A percentile compares a stretch with the other conserved stretches of the same genome.
These are phyloP conservation scores for Vitis riparia DNA, from an alignment of 164 flowering plant species.

Conservation along the genomic window DNA sequence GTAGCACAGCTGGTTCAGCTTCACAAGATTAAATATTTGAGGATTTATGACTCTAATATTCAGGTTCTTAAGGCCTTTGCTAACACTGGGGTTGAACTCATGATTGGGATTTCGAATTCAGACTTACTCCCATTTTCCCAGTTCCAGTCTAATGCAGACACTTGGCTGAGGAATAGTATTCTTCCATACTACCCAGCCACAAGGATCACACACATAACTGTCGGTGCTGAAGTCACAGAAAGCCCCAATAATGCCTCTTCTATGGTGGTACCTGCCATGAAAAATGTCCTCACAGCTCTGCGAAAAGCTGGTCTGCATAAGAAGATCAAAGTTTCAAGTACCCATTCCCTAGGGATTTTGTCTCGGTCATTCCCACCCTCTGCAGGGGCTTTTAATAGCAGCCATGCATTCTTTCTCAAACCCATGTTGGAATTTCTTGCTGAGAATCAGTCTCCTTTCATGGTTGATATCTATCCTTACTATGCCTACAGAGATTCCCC, in stretches of 20 bases:
- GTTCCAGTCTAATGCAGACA: conserved; percentile 84
- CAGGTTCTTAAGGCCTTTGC: conserved; percentile 93
- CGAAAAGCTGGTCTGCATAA: conserved; percentile 70
- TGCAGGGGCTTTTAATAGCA: conserved; percentile 88
- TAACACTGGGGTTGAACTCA: conserved; percentile 81
- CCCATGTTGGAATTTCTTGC: conserved; percentile 88
- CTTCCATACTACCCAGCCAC: conserved; percentile 93
- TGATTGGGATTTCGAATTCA: conserved; percentile 77
- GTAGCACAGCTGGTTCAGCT: conserved; percentile 67
- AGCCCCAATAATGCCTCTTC: conserved; percentile 54
- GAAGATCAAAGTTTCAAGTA: conserved; percentile 79
- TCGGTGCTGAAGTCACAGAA: conserved; percentile 95
- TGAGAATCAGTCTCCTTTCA: conserved; percentile 85
- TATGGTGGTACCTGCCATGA: conserved; percentile 87
- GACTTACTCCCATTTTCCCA: conserved; percentile 78
- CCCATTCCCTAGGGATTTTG: conserved; percentile 83
- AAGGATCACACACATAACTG: conserved; percentile 77
- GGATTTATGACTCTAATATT: conserved; percentile 83
- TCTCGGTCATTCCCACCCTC: conserved; percentile 95
- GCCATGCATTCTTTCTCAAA: conserved; percentile 60
- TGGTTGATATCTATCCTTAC: conserved; percentile 91
- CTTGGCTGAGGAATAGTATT: conserved; percentile 83
- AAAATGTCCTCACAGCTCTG: conserved; percentile 63
- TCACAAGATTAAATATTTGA: conserved; percentile 68
- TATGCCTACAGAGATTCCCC: conserved; percentile 80